phyloP scores from a whole-genome alignment of 2,329 filamentous ascomycete genomes.

The Pyricularia sp. region DNA sequence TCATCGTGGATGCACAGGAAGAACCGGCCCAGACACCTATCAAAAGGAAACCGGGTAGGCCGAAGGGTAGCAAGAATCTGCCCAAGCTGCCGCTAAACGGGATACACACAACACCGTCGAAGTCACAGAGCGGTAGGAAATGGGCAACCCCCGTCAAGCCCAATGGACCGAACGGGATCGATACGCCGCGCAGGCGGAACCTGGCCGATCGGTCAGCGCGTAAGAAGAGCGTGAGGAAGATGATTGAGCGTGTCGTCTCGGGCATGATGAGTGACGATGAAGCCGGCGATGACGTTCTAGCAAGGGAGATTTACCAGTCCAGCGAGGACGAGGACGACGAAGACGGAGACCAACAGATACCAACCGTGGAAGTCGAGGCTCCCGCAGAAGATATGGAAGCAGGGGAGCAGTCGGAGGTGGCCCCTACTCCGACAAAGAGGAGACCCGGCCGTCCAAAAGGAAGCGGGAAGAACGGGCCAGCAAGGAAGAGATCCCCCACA shows the following conservation, averaged over 20 bases:
- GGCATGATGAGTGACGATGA: constrained; percentile 62
- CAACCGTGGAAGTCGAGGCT: constrained; percentile 15
- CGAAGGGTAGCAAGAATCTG: constrained; percentile 1
- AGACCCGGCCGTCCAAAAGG: constrained; percentile 31
- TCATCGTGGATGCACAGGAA: neutral
- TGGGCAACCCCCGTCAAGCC: constrained; percentile 29
- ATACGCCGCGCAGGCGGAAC: constrained; percentile 54
- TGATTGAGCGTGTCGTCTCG: constrained; percentile 63
- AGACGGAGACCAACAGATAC: constrained; percentile 14
- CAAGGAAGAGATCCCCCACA: constrained; percentile 60
- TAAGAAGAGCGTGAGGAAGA: constrained; percentile 68
- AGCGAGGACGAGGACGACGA: constrained; percentile 40
- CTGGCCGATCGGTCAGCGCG: constrained; percentile 79
- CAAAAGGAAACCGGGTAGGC: constrained; percentile 2
- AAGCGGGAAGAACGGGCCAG: constrained; percentile 29
- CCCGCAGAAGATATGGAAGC: constrained; percentile 18
- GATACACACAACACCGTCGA: constrained; percentile 22
- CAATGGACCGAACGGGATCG: constrained; percentile 22
- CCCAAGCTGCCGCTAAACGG: neutral
- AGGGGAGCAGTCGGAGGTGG: constrained; percentile 14
- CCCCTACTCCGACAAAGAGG: constrained; percentile 35
- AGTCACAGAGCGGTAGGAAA: constrained; percentile 21
- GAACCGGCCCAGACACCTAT: neutral
- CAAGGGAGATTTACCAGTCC: constrained; percentile 56
- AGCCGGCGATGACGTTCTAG: constrained; percentile 58